Evolutionary conservation across 306 rosid genomes (phyloP).

Genomic region (Gleditsia sinensis): DNA sequence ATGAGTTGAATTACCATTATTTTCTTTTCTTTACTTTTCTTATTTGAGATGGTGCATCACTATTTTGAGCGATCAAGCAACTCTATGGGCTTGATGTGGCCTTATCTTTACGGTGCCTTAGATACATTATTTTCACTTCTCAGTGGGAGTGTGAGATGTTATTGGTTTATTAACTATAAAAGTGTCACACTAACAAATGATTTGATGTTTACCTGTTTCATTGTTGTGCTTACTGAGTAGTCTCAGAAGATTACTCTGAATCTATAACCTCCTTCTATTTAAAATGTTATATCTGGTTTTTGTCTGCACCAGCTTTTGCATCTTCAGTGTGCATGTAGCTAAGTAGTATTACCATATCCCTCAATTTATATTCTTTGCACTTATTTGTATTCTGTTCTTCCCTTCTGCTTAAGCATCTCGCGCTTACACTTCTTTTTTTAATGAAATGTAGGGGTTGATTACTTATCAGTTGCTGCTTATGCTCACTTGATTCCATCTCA

Average conservation of each 20-base stretch:
- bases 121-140: not conserved
- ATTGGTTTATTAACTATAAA: not conserved
- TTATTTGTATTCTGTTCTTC: not conserved
- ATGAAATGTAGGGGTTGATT: slow-evolving; percentile 44
- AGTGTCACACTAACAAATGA: not conserved
- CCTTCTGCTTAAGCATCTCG: not conserved
- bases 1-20: slow-evolving; percentile 5
- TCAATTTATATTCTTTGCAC: slow-evolving; percentile 1
- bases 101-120: slow-evolving; percentile 14
- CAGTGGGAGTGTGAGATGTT: not conserved
- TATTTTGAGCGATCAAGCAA: slow-evolving; percentile 13
- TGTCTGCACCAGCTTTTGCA: not conserved
- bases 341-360: not conserved
- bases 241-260: slow-evolving; percentile 23
- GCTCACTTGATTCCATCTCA: slow-evolving; percentile 50
- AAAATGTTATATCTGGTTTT: not conserved
- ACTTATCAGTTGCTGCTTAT: slow-evolving; percentile 49
- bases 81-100: slow-evolving; percentile 18
- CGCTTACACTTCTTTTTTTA: slow-evolving; percentile 24
- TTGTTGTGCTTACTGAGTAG: slow-evolving; percentile 8
- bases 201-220: slow-evolving; percentile 9
- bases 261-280: not conserved
- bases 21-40: slow-evolving; percentile 17
- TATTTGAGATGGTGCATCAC: slow-evolving; percentile 4
- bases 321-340: slow-evolving; percentile 12